Conservation (phyloP, 768 basidiomycete genomes). For the Phaeolepiota aurea region DNA sequence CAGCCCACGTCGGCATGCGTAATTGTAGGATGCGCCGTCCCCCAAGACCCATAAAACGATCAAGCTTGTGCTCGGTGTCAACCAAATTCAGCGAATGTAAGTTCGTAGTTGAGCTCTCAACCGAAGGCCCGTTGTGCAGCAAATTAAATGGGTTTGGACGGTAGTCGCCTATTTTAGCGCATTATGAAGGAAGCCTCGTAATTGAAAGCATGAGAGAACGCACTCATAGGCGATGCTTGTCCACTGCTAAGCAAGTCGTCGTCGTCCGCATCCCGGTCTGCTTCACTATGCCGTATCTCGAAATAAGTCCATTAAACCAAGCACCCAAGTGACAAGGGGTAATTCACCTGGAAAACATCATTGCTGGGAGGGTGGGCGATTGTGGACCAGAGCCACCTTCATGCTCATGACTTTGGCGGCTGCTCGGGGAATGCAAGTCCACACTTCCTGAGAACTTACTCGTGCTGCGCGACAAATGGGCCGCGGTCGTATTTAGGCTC, state of each 20-base stretch:
- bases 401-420: not conserved
- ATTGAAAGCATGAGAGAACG: slow-evolving; percentile 13
- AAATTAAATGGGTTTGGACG: slow-evolving; percentile 20
- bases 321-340: not conserved
- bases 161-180: slow-evolving; percentile 26
- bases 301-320: too few species aligned
- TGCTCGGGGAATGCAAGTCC: too few species aligned
- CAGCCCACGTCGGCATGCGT: slow-evolving; percentile 18
- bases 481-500: too few species aligned
- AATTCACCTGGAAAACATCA: slow-evolving; percentile 18
- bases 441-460: too few species aligned
- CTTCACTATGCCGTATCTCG: slow-evolving; percentile 6
- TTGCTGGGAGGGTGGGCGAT: slow-evolving; percentile 25
- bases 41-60: slow-evolving; percentile 30
- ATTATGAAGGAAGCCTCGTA: too few species aligned
- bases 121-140: slow-evolving; percentile 12
- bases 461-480: too few species aligned
- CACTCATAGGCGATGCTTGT: slow-evolving; percentile 66
- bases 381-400: slow-evolving; percentile 7
- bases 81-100: slow-evolving; percentile 9
- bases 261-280: slow-evolving; percentile 29
- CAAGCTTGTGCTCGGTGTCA: slow-evolving; percentile 27
- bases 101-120: slow-evolving; percentile 18
- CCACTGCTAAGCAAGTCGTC: slow-evolving; percentile 74
- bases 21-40: slow-evolving; percentile 22